These are phyloP conservation scores for Candida sithepensis DNA, from an alignment of 805 yeast genomes.

Conservation along the genomic window DNA sequence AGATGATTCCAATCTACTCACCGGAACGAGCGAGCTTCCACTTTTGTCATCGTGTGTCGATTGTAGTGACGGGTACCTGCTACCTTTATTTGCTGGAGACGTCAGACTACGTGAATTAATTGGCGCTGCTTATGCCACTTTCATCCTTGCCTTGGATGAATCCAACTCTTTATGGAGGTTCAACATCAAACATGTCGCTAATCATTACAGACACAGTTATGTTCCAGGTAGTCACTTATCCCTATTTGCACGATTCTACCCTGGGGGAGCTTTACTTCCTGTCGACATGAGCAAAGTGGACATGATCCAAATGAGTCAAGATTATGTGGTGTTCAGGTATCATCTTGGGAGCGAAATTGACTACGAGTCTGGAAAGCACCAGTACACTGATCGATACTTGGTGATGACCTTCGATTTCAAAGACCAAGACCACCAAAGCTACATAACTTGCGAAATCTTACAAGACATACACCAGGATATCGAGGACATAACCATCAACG, in stretches of 20 bases:
- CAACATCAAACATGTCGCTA: conserved; percentile 1
- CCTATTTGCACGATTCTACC: background rate
- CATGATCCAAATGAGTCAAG: conserved; percentile 1
- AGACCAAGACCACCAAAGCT: background rate
- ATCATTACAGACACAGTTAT: background rate
- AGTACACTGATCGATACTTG: background rate
- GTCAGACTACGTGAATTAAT: conserved; percentile 1
- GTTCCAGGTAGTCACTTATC: background rate
- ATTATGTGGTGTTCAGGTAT: conserved; percentile 4
- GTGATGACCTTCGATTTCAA: background rate
- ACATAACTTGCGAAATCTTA: background rate
- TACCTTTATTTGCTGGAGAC: background rate
- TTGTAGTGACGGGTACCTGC: conserved; percentile 9
- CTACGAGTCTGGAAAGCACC: background rate
- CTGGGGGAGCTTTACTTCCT: background rate
- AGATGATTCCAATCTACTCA: too few species aligned
- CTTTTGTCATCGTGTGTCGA: background rate
- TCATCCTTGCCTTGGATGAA: conserved; percentile 5
- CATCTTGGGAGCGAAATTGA: background rate
- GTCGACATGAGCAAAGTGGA: conserved; percentile 1
- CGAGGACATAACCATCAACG: conserved; percentile 4
- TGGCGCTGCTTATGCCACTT: conserved; percentile 10
- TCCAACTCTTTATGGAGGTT: conserved; percentile 4
- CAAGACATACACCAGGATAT: conserved; percentile 9
- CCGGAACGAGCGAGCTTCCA: too few species aligned